These are phyloP conservation scores for Dalbergia cultrata DNA, from an alignment of 306 rosid genomes.

Conservation along the genomic window DNA sequence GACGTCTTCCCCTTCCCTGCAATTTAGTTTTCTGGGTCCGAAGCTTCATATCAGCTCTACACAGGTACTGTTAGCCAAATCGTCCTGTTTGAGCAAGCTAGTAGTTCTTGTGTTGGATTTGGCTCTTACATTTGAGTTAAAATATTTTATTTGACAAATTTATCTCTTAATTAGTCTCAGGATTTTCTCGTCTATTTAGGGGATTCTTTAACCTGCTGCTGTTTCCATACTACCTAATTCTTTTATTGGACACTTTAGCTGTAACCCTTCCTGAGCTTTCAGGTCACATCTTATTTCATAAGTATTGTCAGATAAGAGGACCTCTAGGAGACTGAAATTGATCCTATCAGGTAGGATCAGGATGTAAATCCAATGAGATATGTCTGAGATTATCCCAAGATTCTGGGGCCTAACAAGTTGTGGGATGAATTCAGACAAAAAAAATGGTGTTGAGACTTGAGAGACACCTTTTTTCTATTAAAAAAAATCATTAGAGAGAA, in stretches of 20 bases:
- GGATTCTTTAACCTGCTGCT: slow-evolving; percentile 25
- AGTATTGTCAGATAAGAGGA: neutral
- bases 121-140: slow-evolving; percentile 9
- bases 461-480: neutral
- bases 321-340: neutral
- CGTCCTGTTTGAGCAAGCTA: slow-evolving; percentile 29
- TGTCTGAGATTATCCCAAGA: neutral
- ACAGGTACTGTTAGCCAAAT: slow-evolving; percentile 65
- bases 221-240: slow-evolving; percentile 8
- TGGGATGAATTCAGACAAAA: neutral
- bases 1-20: slow-evolving; percentile 72
- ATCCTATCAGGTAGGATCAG: neutral
- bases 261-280: slow-evolving; percentile 3
- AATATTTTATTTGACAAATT: slow-evolving; percentile 16
- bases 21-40: slow-evolving; percentile 83
- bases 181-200: slow-evolving; percentile 5
- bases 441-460: neutral
- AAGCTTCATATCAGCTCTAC: slow-evolving; percentile 68
- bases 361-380: slow-evolving; percentile 7
- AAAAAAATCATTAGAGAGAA: neutral
- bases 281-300: slow-evolving; percentile 4
- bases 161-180: neutral
- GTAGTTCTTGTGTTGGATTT: slow-evolving; percentile 31
- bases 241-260: slow-evolving; percentile 20
- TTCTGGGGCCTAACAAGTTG: neutral